These are phyloP conservation scores for Omphalotus guepiniiformis DNA, from an alignment of 768 basidiomycete genomes.

Conservation along the genomic window DNA sequence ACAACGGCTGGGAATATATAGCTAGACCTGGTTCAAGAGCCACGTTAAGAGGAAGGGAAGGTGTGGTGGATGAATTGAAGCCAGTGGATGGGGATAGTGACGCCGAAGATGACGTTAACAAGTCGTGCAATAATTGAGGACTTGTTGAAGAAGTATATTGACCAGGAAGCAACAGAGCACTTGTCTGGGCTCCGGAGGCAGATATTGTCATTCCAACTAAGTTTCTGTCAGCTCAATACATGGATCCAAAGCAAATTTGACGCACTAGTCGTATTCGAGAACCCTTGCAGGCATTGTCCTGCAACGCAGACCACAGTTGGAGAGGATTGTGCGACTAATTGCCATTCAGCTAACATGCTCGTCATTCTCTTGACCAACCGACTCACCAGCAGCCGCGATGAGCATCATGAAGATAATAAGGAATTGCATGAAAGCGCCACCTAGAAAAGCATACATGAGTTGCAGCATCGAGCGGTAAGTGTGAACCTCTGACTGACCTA, in stretches of 20 bases:
- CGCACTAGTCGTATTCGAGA: conserved; percentile 65
- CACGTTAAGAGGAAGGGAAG: conserved; percentile 65
- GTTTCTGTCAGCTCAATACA: neutral
- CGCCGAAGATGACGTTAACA: conserved; percentile 62
- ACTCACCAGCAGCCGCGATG: neutral
- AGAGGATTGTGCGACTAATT: conserved; percentile 51
- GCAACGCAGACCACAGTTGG: conserved; percentile 74
- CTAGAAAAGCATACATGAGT: neutral
- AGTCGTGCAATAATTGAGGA: conserved; percentile 65
- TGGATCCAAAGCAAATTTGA: conserved; percentile 7
- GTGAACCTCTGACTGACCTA: neutral
- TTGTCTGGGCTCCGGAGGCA: conserved; percentile 45
- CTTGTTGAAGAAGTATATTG: conserved; percentile 69
- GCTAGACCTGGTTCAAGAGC: conserved; percentile 64
- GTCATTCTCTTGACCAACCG: neutral
- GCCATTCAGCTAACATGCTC: neutral
- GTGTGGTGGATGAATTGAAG: conserved; percentile 53
- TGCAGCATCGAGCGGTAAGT: neutral
- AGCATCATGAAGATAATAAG: neutral
- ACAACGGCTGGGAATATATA: conserved; percentile 57
- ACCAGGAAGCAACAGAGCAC: conserved; percentile 68
- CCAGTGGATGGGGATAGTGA: conserved; percentile 56
- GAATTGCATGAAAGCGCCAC: neutral
- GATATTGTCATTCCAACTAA: conserved; percentile 70
- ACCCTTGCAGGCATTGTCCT: conserved; percentile 83